A percentile compares a stretch with the other conserved stretches of the same genome.
Conservation (phyloP, 129 eudicot genomes). For the Artemisia tridentata region DNA sequence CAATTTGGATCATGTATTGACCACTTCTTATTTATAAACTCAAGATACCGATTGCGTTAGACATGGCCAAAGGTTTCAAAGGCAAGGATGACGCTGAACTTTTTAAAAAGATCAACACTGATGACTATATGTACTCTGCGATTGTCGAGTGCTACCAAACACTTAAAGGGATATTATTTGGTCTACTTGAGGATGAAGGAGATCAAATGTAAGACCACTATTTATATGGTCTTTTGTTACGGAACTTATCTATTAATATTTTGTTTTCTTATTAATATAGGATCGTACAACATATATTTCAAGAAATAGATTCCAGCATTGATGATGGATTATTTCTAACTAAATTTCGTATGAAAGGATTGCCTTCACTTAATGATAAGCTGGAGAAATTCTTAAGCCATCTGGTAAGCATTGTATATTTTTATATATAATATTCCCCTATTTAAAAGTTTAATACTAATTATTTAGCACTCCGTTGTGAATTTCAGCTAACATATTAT, state of each 20-base stretch:
- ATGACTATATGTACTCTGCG: slow-evolving; percentile 86
- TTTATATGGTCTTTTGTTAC: neutral
- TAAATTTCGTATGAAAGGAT: slow-evolving; percentile 70
- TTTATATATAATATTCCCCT: neutral
- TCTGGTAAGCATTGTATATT: slow-evolving; percentile 48
- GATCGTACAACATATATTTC: slow-evolving; percentile 54
- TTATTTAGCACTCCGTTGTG: slow-evolving; percentile 19
- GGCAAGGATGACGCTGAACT: slow-evolving; percentile 79
- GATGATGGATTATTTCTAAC: slow-evolving; percentile 41
- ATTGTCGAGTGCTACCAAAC: slow-evolving; percentile 93
- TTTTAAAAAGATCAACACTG: slow-evolving; percentile 72
- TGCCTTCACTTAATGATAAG: slow-evolving; percentile 80
- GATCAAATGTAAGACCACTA: slow-evolving; percentile 57
- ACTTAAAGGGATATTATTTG: slow-evolving; percentile 48
- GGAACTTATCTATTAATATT: slow-evolving; percentile 12
- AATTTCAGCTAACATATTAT: slow-evolving; percentile 47
- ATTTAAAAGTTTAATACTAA: neutral
- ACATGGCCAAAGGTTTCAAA: slow-evolving; percentile 96
- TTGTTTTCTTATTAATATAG: slow-evolving; percentile 38
- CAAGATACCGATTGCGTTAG: slow-evolving; percentile 97
- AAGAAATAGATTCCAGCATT: slow-evolving; percentile 70
- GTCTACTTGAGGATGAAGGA: slow-evolving; percentile 52
- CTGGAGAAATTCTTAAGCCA: slow-evolving; percentile 72
- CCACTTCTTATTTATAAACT: slow-evolving; percentile 11
- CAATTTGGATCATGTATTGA: slow-evolving; percentile 19